Conservation (phyloP, 1,139 yeast species). For the Hansenula sp. region DNA sequence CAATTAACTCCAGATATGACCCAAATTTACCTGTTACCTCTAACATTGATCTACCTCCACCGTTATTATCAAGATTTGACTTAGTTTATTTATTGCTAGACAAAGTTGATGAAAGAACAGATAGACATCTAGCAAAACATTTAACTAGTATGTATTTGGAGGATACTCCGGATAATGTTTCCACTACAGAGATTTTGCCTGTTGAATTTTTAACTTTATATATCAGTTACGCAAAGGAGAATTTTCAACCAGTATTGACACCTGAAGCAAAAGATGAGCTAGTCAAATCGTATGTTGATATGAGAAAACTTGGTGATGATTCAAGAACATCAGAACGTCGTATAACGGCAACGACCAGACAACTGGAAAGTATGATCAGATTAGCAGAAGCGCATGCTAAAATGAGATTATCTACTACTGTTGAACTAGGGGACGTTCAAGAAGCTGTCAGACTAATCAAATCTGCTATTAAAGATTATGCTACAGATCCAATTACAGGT, state of each 20-base stretch:
- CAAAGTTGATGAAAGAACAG: slow-evolving; percentile 83
- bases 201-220: slow-evolving; percentile 84
- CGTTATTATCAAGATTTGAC: slow-evolving; percentile 90
- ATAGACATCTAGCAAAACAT: slow-evolving; percentile 84
- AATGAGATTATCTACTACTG: slow-evolving; percentile 75
- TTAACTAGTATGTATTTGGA: slow-evolving; percentile 90
- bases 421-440: slow-evolving; percentile 77
- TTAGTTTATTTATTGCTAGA: slow-evolving; percentile 88
- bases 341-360: slow-evolving; percentile 97
- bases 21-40: slow-evolving; percentile 91
- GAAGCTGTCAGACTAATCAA: slow-evolving; percentile 93
- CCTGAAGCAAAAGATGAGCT: slow-evolving; percentile 80
- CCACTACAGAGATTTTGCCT: slow-evolving; percentile 66
- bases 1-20: slow-evolving; percentile 94
- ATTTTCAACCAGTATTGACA: slow-evolving; percentile 72
- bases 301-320: slow-evolving; percentile 94
- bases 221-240: slow-evolving; percentile 88
- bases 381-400: slow-evolving; percentile 96
- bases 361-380: slow-evolving; percentile 92
- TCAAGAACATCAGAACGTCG: slow-evolving; percentile 81
- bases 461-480: slow-evolving; percentile 94
- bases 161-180: slow-evolving; percentile 74
- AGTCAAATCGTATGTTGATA: slow-evolving; percentile 86
- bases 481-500: slow-evolving; percentile 96
- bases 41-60: slow-evolving; percentile 95